Conservation (phyloP, 2,329 filamentous ascomycete genomes). For the Exophiala viscosa region DNA sequence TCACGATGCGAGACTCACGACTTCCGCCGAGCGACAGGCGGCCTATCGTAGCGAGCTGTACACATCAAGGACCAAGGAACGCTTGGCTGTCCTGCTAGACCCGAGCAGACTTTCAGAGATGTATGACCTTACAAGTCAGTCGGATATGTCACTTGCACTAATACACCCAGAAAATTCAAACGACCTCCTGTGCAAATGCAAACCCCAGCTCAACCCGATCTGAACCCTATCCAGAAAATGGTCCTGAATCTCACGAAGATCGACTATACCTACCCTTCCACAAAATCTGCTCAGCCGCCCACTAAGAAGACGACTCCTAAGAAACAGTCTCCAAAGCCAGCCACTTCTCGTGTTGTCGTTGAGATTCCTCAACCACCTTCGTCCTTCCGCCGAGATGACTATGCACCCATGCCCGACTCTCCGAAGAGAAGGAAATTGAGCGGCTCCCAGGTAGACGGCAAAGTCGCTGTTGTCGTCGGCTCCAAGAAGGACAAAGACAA, state of each 20-base stretch:
- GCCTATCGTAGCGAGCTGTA: constrained; percentile 14
- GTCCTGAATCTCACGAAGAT: constrained; percentile 22
- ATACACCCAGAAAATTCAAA: constrained; percentile 18
- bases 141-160: not conserved
- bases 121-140: constrained; percentile 1
- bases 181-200: constrained; percentile 14
- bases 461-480: constrained; percentile 57
- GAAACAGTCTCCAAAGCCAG: constrained; percentile 6
- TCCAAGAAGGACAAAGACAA: constrained; percentile 82
- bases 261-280: constrained; percentile 19
- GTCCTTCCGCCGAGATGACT: constrained; percentile 39
- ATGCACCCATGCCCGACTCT: constrained; percentile 37
- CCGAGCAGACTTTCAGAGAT: constrained; percentile 18
- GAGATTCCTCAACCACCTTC: constrained; percentile 46
- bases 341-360: constrained; percentile 37
- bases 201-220: constrained; percentile 4
- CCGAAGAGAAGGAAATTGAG: constrained; percentile 51
- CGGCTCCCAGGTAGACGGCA: constrained; percentile 52
- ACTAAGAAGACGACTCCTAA: constrained; percentile 13
- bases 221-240: constrained; percentile 21
- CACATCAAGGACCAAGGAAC: constrained; percentile 15
- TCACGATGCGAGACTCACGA: constrained; percentile 16
- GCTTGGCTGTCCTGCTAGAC: constrained; percentile 18
- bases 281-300: not conserved
- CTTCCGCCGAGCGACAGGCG: constrained; percentile 15